A percentile compares a stretch with the other conserved stretches of the same genome.
phyloP scores from a whole-genome alignment of 2,329 filamentous ascomycete species.

The Penicillium sumatraense region DNA sequence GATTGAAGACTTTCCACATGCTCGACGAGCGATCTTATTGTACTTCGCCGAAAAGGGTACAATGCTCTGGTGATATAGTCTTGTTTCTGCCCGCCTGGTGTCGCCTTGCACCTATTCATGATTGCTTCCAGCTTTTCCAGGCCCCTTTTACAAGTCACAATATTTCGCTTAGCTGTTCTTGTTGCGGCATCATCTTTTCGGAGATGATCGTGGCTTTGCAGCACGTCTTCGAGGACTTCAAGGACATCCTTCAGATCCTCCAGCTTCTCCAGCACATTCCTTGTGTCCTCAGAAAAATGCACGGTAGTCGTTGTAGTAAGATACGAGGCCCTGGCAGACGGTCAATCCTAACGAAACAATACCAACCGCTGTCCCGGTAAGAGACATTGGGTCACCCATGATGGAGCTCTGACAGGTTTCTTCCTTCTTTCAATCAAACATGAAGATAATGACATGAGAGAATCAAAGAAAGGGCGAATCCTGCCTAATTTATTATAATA shows the following conservation, averaged over 20 bases:
- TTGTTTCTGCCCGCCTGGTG: not conserved
- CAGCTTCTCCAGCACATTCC: not conserved
- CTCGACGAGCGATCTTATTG: not conserved
- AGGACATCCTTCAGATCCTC: not conserved
- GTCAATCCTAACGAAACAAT: not conserved
- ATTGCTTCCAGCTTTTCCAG: not conserved
- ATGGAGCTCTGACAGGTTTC: not conserved
- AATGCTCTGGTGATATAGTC: not conserved
- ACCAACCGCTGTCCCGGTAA: conserved; percentile 1
- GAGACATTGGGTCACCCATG: not conserved
- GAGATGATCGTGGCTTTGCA: not conserved
- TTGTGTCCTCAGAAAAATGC: not conserved
- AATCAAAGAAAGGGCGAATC: not conserved
- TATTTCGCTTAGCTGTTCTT: not conserved
- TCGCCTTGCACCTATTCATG: not conserved
- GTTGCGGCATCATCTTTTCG: not conserved
- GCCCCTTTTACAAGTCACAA: not conserved
- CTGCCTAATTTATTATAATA: too few species aligned
- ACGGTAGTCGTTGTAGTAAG: not conserved
- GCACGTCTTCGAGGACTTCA: not conserved
- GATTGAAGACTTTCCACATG: not conserved
- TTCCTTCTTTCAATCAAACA: too few species aligned
- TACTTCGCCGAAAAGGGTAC: not conserved
- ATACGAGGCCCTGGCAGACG: not conserved
- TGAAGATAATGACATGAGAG: too few species aligned